These are phyloP conservation scores for Gossypium thurberi DNA, from an alignment of 345 rosid species.

Conservation along the genomic window DNA sequence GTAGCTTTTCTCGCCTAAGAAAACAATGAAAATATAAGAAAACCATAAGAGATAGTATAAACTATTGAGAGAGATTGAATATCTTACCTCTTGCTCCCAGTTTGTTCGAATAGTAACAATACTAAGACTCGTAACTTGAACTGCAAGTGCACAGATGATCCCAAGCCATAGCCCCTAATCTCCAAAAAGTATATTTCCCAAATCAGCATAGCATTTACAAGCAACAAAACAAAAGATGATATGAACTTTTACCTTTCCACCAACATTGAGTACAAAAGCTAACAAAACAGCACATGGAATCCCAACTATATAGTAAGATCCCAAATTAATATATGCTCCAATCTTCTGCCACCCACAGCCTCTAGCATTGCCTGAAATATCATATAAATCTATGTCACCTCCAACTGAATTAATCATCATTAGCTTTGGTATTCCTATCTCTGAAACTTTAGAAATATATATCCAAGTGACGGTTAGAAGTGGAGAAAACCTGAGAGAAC, in stretches of 20 bases:
- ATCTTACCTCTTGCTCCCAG: slow-evolving; percentile 36
- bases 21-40: not conserved
- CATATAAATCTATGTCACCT: not conserved
- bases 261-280: slow-evolving; percentile 31
- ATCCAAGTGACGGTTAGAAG: not conserved
- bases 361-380: slow-evolving; percentile 38
- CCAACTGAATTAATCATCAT: no score
- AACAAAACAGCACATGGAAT: slow-evolving; percentile 35
- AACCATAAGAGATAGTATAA: not conserved
- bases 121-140: slow-evolving; percentile 31
- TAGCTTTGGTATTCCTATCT: not conserved
- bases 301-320: slow-evolving; percentile 40
- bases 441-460: not conserved
- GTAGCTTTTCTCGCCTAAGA: slow-evolving; percentile 34
- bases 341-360: slow-evolving; percentile 53
- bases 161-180: slow-evolving; percentile 52
- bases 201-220: not conserved
- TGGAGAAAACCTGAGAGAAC: slow-evolving; percentile 38
- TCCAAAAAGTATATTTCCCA: not conserved
- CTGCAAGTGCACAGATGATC: slow-evolving; percentile 35
- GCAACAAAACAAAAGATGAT: not conserved
- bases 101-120: slow-evolving; percentile 24
- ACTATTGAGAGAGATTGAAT: not conserved
- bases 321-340: slow-evolving; percentile 39
- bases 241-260: slow-evolving; percentile 27